Base-by-base conservation (phyloP, 495 filamentous ascomycete genomes). In the Stereocaulon alpinum region DNA sequence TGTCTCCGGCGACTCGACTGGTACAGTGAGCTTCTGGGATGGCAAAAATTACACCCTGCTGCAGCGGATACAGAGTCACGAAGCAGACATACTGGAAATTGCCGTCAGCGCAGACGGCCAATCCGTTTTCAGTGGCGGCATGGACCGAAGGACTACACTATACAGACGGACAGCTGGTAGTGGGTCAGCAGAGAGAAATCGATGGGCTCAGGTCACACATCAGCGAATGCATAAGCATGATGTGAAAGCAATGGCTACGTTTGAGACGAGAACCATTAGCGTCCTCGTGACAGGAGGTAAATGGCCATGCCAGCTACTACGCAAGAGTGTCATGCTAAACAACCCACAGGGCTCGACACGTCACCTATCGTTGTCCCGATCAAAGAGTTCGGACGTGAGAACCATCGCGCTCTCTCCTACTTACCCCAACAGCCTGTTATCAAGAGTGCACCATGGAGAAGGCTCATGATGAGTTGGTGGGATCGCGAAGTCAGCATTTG, bases 231-330 rank as follows among this genome's bases (percentile, higher is more conserved):
- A 99, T 66, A 80, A 79, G 15, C 90, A 96, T 68, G 93, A 99
- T 75, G 89, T 97, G 62, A 96, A 96, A 72, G 82, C 91, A 15
- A 89, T 99, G 81, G 90, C 91, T 51, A 82, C 87, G 17, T 97
- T 89, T 56, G 91, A 96, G 70, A 83, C 85, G 18, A 86, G 81
- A 56, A 80, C 80, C 43, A 80, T 96, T 67, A 96, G 89, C 63
- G 80, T 97, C 43, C 76, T 94, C 10, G 90, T 91, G 15, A 95
- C 93, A 61, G 93, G 93, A 81, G 93, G 90, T 93, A 77, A 15
- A 24, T 40, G n/a, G 27, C 12, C n/a, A 24, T 9, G 5, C 32
- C 4, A 17, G 17, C 27, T 40, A 43, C 32, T 10, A 27, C 40
- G 29, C n/a, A 6, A 52, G 2, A 34, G 20, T 18, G 18, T 17